These are phyloP conservation scores for Byssothecium circinans DNA, from an alignment of 2,329 filamentous ascomycete species.

Conservation along the genomic window DNA sequence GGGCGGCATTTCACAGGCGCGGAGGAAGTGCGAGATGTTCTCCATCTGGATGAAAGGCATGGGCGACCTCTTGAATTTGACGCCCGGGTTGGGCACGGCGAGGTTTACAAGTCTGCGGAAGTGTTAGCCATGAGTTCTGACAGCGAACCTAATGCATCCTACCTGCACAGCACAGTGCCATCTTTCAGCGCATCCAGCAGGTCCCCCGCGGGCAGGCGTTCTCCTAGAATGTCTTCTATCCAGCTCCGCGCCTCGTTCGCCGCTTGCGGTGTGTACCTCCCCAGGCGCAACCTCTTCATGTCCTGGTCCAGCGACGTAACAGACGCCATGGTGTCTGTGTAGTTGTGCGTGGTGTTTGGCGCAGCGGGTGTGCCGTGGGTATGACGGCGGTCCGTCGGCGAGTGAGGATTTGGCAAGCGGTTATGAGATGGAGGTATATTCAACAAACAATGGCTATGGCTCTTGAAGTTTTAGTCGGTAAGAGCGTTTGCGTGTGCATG, in stretches of 20 bases:
- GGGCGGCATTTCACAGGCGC: slow-evolving; percentile 80
- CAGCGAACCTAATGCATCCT: too few species aligned
- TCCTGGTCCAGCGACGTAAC: slow-evolving; percentile 94
- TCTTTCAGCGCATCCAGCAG: slow-evolving; percentile 85
- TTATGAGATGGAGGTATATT: background rate
- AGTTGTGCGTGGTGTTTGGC: slow-evolving; percentile 10
- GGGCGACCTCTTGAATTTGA: slow-evolving; percentile 85
- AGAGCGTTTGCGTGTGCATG: too few species aligned
- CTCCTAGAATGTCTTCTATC: slow-evolving; percentile 81
- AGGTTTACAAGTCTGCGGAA: slow-evolving; percentile 74
- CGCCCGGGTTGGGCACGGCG: slow-evolving; percentile 71
- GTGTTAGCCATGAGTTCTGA: too few species aligned
- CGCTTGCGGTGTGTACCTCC: slow-evolving; percentile 88
- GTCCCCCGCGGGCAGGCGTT: slow-evolving; percentile 71
- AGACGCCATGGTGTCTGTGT: slow-evolving; percentile 70
- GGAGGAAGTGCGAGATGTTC: slow-evolving; percentile 95
- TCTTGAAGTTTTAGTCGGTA: too few species aligned
- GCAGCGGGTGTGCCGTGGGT: slow-evolving; percentile 9
- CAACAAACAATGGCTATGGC: too few species aligned
- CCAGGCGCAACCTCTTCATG: slow-evolving; percentile 87
- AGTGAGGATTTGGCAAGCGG: background rate
- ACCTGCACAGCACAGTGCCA: slow-evolving; percentile 92
- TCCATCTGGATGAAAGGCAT: slow-evolving; percentile 99
- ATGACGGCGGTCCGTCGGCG: background rate
- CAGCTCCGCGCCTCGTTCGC: slow-evolving; percentile 82